Base-by-base conservation (phyloP, 345 rosid genomes). In the Murraya koenigii region DNA sequence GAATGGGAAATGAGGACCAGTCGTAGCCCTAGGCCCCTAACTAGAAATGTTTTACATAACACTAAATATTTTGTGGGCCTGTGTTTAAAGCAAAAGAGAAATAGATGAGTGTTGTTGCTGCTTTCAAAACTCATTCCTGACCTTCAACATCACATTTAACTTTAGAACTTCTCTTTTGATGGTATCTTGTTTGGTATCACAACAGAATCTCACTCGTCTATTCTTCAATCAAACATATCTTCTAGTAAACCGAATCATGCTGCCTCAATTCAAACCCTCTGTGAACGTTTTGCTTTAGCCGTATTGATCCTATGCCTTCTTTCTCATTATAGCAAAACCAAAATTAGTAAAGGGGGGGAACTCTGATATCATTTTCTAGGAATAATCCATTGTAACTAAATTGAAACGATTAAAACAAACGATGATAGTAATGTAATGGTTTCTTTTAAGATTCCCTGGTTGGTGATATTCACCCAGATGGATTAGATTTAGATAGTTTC, bases 81-180 rank as follows among this genome's bases (percentile, higher is more conserved):
- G 28, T 44, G 6, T 11, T 35, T 72, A 81, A 84, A 84, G 87
- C 77, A 69, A 81, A 77, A 79, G 84, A 75, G 39, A 64, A 65
- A 19, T 35, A 47, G 30, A 23, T 10, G 69, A 71, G 26, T 67
- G 79, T 78, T 58, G 44, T 3, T 63, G 67, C 39, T 7, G 82
- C 85, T 78, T 85, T 80, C 77, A 25, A 38, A 71, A 72, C 17
- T 15, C 77, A 81, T 32, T 49, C 66, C 8, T 62, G 36, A 17
- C 66, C 61, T 58, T 77, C 82, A 10, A 26, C 44, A 25, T 56
- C 65, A 54, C 23, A 69, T 78, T 73, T 25, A 15, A 60, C 28
- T 68, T 47, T 65, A 69, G 7, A 22, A 54, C 30, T 36, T 54
- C 33, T 44, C 36, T 44, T 71, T 32, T 49, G 14, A 22, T 4